Conservation (phyloP, 805 yeast species). For the Hanseniaspora lindneri region DNA sequence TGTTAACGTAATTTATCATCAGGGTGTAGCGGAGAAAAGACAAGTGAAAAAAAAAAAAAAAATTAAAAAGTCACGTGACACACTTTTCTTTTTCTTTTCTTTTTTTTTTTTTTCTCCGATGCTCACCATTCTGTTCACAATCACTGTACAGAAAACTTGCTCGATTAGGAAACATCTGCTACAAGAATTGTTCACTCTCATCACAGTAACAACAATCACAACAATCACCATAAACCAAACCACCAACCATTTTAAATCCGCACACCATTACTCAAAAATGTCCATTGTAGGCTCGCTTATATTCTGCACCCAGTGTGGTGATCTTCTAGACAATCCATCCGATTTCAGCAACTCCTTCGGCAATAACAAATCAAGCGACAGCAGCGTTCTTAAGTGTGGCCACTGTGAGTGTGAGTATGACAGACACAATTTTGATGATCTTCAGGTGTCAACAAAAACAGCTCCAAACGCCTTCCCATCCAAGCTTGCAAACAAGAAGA, state of each 20-base stretch:
- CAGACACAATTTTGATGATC: conserved; percentile 46
- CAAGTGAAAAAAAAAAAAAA: too few species aligned
- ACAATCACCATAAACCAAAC: too few species aligned
- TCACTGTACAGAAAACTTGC: too few species aligned
- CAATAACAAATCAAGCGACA: conserved; percentile 33
- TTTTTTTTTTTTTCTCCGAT: neutral
- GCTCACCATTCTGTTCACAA: too few species aligned
- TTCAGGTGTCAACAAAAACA: conserved; percentile 78
- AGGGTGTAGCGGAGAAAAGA: too few species aligned
- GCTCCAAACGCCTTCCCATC: conserved; percentile 94
- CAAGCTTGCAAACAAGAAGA: conserved; percentile 55
- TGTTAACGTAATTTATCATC: too few species aligned
- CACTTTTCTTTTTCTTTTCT: neutral
- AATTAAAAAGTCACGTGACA: neutral
- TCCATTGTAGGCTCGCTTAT: conserved; percentile 91
- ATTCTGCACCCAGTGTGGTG: conserved; percentile 89
- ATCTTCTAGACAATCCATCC: conserved; percentile 55
- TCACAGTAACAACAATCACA: too few species aligned
- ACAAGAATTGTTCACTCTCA: too few species aligned
- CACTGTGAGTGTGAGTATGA: conserved; percentile 35
- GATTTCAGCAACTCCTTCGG: conserved; percentile 11
- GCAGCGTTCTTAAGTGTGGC: conserved; percentile 21
- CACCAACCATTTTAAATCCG: too few species aligned
- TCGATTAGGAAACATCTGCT: too few species aligned
- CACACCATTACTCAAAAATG: conserved; percentile 48